Evolutionary conservation across 192 early-diverging fungal species (phyloP), one percentile per base, ranked within the genome.

Genomic region (Coemansia furcata): DNA sequence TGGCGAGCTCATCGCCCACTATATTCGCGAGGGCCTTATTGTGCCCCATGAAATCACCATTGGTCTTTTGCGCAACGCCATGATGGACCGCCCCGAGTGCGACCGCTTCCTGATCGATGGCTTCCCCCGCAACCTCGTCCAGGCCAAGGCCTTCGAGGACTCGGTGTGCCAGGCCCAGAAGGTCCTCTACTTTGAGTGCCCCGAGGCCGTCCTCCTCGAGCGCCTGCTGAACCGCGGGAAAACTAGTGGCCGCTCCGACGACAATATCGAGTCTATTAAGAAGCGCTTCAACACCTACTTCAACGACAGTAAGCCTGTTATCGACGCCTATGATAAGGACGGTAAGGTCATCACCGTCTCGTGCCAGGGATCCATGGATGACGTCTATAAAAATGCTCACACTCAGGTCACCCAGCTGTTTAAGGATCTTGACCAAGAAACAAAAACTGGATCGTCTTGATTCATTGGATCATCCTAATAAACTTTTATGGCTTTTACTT

Each of bases 21-120:
- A 91, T 72, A 98, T 99, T 69, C 90, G 89, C 42, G 94, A 96
- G 65, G 97, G 97, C 33, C 72, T 92, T 65, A 98, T 98, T 76
- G 98, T 99, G 12, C 98, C 96, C 26, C 90, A 91, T 85, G 93
- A 95, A 70, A 93, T 99, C 62, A 98, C 96, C 6, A 95, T 98
- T 63, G 87, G 87, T 1, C 85, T 99, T 9, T 86, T 99, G 47
- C 90, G 96, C 63, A 88, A 92, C 33, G 94, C 93, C 12, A 98
- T 99, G 92, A 86, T 87, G 66, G 83, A 87, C 57, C 78, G 76
- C 42, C 82, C 86, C 26, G 85, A 85, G 42, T 84, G 80, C 62
- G 77, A 84, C 46, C 82, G 91, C 50, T 99, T 99, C 84, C 76
- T 99, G 73, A 90, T 99, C 55, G 98, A 99, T 66, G 98, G 98